Evolutionary conservation across 805 yeast species (phyloP).

Genomic region (Yamadazyma scolyti): DNA sequence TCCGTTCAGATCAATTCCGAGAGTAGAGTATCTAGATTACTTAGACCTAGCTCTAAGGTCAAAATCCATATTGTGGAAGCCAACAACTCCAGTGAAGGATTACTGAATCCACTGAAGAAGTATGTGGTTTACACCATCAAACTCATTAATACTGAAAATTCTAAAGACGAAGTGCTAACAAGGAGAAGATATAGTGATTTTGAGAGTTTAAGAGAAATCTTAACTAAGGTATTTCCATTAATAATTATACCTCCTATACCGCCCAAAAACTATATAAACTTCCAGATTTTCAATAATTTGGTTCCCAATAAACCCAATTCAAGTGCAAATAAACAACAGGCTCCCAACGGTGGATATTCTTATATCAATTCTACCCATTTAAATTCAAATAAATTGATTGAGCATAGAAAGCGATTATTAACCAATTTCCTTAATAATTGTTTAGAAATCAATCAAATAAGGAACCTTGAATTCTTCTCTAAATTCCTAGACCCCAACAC

Average conservation of each 20-base stretch:
- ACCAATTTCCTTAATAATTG: slow-evolving; percentile 79
- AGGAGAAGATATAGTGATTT: slow-evolving; percentile 87
- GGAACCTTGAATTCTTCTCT: slow-evolving; percentile 59
- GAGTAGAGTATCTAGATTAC: slow-evolving; percentile 33
- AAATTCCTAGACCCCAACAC: slow-evolving; percentile 84
- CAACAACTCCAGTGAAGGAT: slow-evolving; percentile 77
- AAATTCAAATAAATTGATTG: slow-evolving; percentile 33
- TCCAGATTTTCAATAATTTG: slow-evolving; percentile 30
- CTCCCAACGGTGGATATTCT: slow-evolving; percentile 15
- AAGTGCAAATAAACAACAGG: slow-evolving; percentile 5
- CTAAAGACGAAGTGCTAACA: slow-evolving; percentile 53
- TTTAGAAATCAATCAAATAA: slow-evolving; percentile 49
- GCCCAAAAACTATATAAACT: slow-evolving; percentile 38
- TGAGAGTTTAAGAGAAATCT: slow-evolving; percentile 70
- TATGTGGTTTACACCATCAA: slow-evolving; percentile 82
- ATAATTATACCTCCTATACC: slow-evolving; percentile 92
- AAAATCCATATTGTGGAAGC: slow-evolving; percentile 66
- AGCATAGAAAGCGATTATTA: slow-evolving; percentile 66
- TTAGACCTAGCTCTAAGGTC: slow-evolving; percentile 24
- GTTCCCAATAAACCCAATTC: slow-evolving; percentile 15
- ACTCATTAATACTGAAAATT: slow-evolving; percentile 40
- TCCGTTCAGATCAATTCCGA: slow-evolving; percentile 29
- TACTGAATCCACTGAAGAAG: slow-evolving; percentile 52
- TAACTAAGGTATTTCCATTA: slow-evolving; percentile 74
- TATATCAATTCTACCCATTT: slow-evolving; percentile 41